These are phyloP conservation scores for Adiantum capillusveneris DNA, from an alignment of 75 land plant genomes.

Conservation along the genomic window DNA sequence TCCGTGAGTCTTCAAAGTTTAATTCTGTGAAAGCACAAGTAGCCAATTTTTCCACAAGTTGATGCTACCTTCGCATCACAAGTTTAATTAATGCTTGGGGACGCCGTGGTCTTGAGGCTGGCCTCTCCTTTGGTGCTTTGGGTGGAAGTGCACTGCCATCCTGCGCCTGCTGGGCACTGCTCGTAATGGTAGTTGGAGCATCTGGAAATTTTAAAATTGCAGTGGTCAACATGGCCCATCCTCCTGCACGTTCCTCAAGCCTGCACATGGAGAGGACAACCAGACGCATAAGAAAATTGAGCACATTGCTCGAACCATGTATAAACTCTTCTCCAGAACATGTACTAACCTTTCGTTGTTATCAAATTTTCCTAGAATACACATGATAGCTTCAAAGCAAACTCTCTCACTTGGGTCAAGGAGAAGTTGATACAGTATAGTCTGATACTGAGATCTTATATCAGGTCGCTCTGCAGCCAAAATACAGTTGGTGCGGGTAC, in stretches of 20 bases:
- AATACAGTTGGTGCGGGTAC: neutral
- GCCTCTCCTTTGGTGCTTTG: constrained; percentile 56
- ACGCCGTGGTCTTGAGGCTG: constrained; percentile 57
- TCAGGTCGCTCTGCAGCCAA: constrained; percentile 74
- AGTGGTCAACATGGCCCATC: constrained; percentile 72
- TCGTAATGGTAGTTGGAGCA: constrained; percentile 54
- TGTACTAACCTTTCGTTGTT: constrained; percentile 84
- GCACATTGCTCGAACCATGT: neutral
- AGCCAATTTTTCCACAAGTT: no score
- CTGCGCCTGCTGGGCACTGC: constrained; percentile 18
- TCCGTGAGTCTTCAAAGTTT: neutral
- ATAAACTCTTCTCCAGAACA: no score
- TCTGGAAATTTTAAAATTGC: constrained; percentile 95
- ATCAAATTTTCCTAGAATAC: constrained; percentile 84
- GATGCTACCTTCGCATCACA: constrained; percentile 83
- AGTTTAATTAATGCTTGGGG: constrained; percentile 94
- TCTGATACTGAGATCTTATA: constrained; percentile 74
- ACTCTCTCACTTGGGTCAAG: constrained; percentile 99
- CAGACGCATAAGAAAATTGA: neutral
- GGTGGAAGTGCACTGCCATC: constrained; percentile 41
- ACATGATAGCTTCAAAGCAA: constrained; percentile 94
- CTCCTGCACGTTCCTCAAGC: constrained; percentile 90
- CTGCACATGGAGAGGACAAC: constrained; percentile 20
- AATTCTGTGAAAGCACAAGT: neutral
- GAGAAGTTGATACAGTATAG: constrained; percentile 86